Evolutionary conservation across 495 filamentous ascomycete genomes (phyloP).

Genomic region (Tuber brumale): DNA sequence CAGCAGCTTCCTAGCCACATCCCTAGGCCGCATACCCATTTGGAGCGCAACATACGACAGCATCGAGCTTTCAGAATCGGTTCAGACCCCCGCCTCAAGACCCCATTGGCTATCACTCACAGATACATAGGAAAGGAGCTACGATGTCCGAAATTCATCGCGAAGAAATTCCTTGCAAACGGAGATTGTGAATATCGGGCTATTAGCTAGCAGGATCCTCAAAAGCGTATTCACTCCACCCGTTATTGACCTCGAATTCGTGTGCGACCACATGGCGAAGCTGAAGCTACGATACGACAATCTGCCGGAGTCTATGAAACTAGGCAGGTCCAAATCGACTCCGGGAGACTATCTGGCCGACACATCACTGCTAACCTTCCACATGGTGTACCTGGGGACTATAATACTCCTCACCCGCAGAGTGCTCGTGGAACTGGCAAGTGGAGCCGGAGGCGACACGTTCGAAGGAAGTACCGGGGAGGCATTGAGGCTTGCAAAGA

Average conservation of each 20-base stretch:
- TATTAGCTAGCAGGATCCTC: constrained; percentile 11
- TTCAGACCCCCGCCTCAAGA: not conserved
- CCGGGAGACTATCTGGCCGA: constrained; percentile 2
- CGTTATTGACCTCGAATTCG: constrained; percentile 7
- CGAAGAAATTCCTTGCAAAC: constrained; percentile 9
- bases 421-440: constrained; percentile 8
- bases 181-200: constrained; percentile 16
- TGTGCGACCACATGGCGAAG: constrained; percentile 11
- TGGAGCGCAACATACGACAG: constrained; percentile 8
- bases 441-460: not conserved
- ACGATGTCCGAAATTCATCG: constrained; percentile 6
- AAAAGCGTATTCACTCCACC: constrained; percentile 6
- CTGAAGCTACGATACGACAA: constrained; percentile 9
- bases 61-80: constrained; percentile 13
- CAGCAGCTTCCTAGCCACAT: constrained; percentile 14
- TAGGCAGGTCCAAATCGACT: not conserved
- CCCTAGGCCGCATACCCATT: constrained; percentile 16
- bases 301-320: constrained; percentile 13
- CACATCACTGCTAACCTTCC: constrained; percentile 12
- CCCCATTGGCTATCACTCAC: not conserved
- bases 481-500: constrained; percentile 6
- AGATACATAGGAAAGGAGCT: constrained; percentile 8
- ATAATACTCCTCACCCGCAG: constrained; percentile 16
- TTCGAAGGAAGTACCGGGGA: constrained; percentile 8
- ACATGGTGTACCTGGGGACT: constrained; percentile 16